Evolutionary conservation across 2,329 filamentous ascomycete species (phyloP), one percentile per base, ranked within the genome.

Genomic region (Plectosphaerella plurivora): DNA sequence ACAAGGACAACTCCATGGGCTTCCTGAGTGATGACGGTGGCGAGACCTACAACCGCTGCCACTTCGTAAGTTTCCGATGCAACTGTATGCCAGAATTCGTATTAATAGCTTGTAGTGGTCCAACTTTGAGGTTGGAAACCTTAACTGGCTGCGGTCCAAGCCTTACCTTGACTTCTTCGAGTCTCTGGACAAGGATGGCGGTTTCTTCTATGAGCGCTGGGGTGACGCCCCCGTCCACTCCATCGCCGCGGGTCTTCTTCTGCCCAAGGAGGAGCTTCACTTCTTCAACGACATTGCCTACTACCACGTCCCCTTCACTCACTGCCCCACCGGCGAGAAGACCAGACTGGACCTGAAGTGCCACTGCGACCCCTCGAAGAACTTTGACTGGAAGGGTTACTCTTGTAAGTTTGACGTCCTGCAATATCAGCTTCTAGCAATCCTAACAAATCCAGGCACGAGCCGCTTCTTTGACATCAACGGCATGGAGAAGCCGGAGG

Each of bases 211-310:
- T 70, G 94, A 99, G 73, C 87, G 93, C 63, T 99, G 93, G 93
- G 93, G 93, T 55, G 93, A 99, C 72, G 94, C 94, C 6, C 94
- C 94, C 0, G 91, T 99, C 6, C 94, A 99, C 75, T 97, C 93
- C n/a, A 97, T 99, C 60, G 94, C 90, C 14, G 94, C 94, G 3
- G 82, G 82, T 55, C 75, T 99, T 41, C 81, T 97, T 70, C 79
- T 99, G 58, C 87, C 89, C 71, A 97, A 96, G 76, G 88, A 94
- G 48, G 86, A 99, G 69, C 85, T 99, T 57, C 94, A 99, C 71
- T 99, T 99, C 77, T 99, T 97, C 78, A 90, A 99, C 71, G 93
- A 99, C 65, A 99, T 99, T 63, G 93, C 90, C 54, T 99, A 99
- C 73, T 97, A 91, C 73, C 94, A 99, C 68, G 89, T 97, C 22